Conservation (phyloP, 441 rosid genomes). For the Populus tomentosa region DNA sequence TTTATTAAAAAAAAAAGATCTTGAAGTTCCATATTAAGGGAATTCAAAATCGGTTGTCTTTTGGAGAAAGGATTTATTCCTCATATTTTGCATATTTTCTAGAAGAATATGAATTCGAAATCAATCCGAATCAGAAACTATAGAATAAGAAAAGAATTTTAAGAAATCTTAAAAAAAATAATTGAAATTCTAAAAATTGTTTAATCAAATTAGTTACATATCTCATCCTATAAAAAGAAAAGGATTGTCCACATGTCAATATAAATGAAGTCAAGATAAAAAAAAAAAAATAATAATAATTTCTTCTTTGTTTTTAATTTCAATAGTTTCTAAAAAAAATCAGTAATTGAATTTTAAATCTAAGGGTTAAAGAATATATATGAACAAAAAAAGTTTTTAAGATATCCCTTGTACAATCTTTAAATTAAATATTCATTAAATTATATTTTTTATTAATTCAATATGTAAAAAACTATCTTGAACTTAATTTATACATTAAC, state of each 20-base stretch:
- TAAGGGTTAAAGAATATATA: neutral
- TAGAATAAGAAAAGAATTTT: too few relatives aligned
- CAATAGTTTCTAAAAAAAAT: neutral
- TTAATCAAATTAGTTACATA: too few relatives aligned
- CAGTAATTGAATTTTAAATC: neutral
- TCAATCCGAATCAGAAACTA: neutral
- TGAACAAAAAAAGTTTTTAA: neutral
- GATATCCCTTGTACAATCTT: neutral
- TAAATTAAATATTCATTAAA: too few relatives aligned
- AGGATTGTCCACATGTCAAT: neutral
- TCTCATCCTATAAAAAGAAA: neutral
- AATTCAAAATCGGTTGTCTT: neutral
- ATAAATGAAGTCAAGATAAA: too few relatives aligned
- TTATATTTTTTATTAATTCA: too few relatives aligned
- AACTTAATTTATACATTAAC: neutral
- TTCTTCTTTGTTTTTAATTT: too few relatives aligned
- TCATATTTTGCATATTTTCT: neutral
- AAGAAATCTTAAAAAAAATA: too few relatives aligned
- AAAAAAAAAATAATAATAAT: too few relatives aligned
- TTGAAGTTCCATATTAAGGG: neutral
- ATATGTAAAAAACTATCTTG: neutral
- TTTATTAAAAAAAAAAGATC: too few relatives aligned
- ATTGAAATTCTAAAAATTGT: too few relatives aligned
- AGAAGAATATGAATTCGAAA: neutral
- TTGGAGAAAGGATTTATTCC: neutral